Base-by-base conservation (phyloP, 202 grass and related monocot genomes). In the Panicum hallii region DNA sequence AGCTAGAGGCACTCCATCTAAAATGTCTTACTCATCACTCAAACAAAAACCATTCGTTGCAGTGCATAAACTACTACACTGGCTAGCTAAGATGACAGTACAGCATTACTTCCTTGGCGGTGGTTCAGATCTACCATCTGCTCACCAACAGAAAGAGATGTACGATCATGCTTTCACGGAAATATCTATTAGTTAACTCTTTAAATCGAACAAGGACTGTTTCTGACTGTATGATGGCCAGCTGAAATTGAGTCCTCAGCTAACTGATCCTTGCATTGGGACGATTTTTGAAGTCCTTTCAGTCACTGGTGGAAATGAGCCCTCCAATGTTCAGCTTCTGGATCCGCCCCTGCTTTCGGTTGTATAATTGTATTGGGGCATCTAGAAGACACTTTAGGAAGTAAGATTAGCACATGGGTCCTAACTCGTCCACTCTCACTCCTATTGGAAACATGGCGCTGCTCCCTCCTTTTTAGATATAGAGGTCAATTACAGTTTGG, bases 121-220 rank as follows among this genome's bases (percentile, higher is more conserved):
- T 81, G 43, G 53, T 63, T 85, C 52, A 46, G 82, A 80, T 70
- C 82, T 70, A 67, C 70, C 50, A 74, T 69, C 52, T 52, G 60
- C n/a, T 80, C 76, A 75, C 70, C 63, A 61, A 67, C 54, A 85
- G 70, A 89, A 81, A 85, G 44, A 52, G 77, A 89, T 50, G 44
- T 36, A 45, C 30, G 77, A 77, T 77, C 87, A 76, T 49, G 28
- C 14, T 32, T 46, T 36, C 49, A 34, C 9, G 5, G 60, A 70
- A 79, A 38, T 20, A 70, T 69, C 2, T 41, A 36, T 58, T 40
- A 38, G 12, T 34, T 20, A 20, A 32, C 48, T 58, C 61, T 16
- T 11, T 23, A 62, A 71, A 63, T 40, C 12, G 60, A 26, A 16
- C 64, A 70, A 57, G 49, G 79, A 82, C 52, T 34, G 10, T 15